Evolutionary conservation across 2,329 filamentous ascomycete genomes (phyloP).

Genomic region (Fusarium sp.): DNA sequence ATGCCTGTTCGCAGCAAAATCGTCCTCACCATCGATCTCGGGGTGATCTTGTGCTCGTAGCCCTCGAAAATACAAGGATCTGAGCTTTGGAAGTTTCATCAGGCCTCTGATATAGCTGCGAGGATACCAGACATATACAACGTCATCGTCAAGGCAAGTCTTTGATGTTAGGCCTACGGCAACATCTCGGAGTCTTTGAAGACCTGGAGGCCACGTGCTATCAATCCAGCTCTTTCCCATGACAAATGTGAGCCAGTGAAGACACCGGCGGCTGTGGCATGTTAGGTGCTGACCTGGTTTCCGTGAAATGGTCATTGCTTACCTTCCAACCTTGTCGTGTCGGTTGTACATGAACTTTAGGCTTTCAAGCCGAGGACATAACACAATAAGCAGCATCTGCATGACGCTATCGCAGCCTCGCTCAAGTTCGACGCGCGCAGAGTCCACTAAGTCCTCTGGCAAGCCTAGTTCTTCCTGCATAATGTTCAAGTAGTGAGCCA

Average conservation of each 20-base stretch:
- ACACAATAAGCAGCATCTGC: background rate
- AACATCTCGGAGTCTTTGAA: background rate
- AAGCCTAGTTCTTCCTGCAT: background rate
- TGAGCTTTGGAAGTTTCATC: background rate
- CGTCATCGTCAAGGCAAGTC: background rate
- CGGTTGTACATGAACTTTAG: background rate
- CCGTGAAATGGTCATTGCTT: background rate
- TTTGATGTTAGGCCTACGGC: background rate
- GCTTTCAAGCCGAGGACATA: background rate
- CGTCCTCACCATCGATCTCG: background rate
- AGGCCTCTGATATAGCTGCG: background rate
- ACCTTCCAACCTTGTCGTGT: background rate
- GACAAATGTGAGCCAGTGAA: background rate
- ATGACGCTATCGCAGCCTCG: background rate
- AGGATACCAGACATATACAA: background rate
- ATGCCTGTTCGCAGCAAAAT: accelerated
- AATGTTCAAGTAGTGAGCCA: background rate
- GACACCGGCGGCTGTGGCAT: background rate
- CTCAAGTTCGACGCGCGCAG: background rate
- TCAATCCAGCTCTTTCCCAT: background rate
- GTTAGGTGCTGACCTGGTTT: background rate
- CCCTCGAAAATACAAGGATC: background rate
- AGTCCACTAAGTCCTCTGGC: background rate
- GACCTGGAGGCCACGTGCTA: background rate
- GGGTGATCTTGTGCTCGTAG: background rate